Percentiles rank a stretch among this genome's conserved stretches.
These are phyloP conservation scores for Blastocladiella emersonii DNA, from an alignment of 371 early-diverging fungal species.

Conservation along the genomic window DNA sequence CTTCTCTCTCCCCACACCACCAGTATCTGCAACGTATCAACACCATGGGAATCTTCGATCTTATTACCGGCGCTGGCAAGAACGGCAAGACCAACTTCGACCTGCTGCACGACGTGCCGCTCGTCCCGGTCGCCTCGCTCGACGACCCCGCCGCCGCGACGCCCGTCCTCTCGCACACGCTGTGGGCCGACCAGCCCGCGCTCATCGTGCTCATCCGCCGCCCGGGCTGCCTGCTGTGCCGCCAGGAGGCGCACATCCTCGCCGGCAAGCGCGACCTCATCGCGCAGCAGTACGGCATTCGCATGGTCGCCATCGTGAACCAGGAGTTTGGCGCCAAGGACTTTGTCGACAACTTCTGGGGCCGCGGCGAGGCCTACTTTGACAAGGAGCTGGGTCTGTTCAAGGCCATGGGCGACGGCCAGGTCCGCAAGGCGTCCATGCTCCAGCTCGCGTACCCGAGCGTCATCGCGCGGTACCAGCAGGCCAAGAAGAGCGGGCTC, in stretches of 20 bases:
- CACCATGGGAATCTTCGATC: no score
- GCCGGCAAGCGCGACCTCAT: slow-evolving; percentile 14
- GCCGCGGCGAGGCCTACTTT: slow-evolving; percentile 18
- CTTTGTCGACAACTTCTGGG: slow-evolving; percentile 25
- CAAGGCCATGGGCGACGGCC: slow-evolving; percentile 17
- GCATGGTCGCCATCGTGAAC: slow-evolving; percentile 24
- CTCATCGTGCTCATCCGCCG: slow-evolving; percentile 6
- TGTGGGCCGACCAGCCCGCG: slow-evolving; percentile 4
- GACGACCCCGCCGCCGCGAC: neutral
- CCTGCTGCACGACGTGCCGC: neutral
- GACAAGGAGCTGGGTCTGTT: slow-evolving; percentile 24
- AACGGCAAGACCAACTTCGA: neutral
- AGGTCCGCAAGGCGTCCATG: neutral
- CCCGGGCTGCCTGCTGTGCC: slow-evolving; percentile 26
- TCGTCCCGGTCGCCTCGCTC: neutral
- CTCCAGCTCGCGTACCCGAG: neutral
- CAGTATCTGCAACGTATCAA: no score
- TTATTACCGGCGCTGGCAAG: no score
- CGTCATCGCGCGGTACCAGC: neutral
- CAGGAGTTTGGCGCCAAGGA: slow-evolving; percentile 19
- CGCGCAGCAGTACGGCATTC: slow-evolving; percentile 17
- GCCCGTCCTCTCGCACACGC: slow-evolving; percentile 1
- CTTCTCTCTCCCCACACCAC: no score
- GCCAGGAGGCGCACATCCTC: slow-evolving; percentile 25
- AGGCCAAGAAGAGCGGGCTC: neutral